Percentiles rank a stretch among this genome's conserved stretches.
Evolutionary conservation across 2,329 filamentous ascomycete species (phyloP).

Genomic region (Iodosphaeria phyllophila): DNA sequence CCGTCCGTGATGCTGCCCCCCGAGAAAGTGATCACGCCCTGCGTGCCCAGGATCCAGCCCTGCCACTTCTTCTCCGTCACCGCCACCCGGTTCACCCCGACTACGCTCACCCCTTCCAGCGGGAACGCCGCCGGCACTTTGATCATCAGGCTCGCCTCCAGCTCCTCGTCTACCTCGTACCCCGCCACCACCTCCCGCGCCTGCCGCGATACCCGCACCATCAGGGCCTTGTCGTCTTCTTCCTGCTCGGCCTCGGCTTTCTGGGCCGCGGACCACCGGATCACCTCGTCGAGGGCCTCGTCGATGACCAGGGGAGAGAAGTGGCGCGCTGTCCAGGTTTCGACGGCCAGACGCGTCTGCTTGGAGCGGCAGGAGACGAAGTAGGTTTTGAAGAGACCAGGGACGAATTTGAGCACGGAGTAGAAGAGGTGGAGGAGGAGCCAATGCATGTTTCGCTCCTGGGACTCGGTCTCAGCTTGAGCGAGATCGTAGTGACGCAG

Average conservation of each 20-base stretch:
- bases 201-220: constrained; percentile 52
- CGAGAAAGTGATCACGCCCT: constrained; percentile 85
- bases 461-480: constrained; percentile 34
- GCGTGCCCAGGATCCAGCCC: constrained; percentile 71
- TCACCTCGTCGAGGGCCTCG: constrained; percentile 47
- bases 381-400: constrained; percentile 67
- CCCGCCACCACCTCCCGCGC: constrained; percentile 64
- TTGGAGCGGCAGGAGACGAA: constrained; percentile 66
- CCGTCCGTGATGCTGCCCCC: constrained; percentile 82
- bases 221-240: constrained; percentile 38
- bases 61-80: constrained; percentile 88
- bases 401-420: constrained; percentile 56
- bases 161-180: constrained; percentile 80
- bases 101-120: constrained; percentile 57
- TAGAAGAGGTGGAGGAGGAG: constrained; percentile 77
- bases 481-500: constrained; percentile 35
- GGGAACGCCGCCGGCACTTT: constrained; percentile 68
- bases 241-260: constrained; percentile 23
- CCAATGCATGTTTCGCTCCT: constrained; percentile 63
- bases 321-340: constrained; percentile 69
- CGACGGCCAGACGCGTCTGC: constrained; percentile 62
- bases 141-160: constrained; percentile 67
- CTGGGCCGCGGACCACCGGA: constrained; percentile 42
- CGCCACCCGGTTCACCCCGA: constrained; percentile 64
- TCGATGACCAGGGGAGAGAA: constrained; percentile 56